Evolutionary conservation across 495 filamentous ascomycete genomes (phyloP), one percentile per base, ranked within the genome.

Genomic region (Tuber borchii): DNA sequence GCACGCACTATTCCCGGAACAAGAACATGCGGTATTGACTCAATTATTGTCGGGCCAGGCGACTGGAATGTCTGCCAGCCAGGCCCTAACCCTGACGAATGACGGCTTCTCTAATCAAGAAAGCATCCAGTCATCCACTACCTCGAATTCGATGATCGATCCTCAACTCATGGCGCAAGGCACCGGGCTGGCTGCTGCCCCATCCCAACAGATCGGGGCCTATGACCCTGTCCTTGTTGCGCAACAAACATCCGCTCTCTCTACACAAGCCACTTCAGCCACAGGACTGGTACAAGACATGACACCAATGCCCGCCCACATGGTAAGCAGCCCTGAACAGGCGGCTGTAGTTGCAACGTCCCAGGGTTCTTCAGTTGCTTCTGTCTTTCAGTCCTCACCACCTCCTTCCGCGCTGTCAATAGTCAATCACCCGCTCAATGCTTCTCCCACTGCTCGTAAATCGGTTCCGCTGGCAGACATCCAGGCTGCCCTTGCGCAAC

Each of bases 391-490:
- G 39, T 39, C 73, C 42, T 71, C 70, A 8, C 14, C 70, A 70
- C 31, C 22, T 10, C 12, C 74, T 68, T 51, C 61, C 22, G 45
- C 44, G 22, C 37, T 65, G 4, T 5, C 26, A 31, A 14, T 12
- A 19, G 26, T 34, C 26, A 6, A 65, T 65, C 16, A 65, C 14
- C 34, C 56, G 31, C 26, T 26, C 56, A 34, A 79, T 43, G 7
- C 61, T 34, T 44, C 42, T 40, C 39, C 77, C 1, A 76, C 78
- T 46, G 72, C 72, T 48, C 56, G 56, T 26, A 79, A 79, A 8
- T 68, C 73, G 9, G 78, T 79, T 31, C 78, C 78, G 71, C 68
- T 79, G 37, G 78, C 78, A 12, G 78, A 79, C 16, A 79, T 79
- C 34, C 78, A 79, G 20, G 78, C 78, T 22, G 78, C 78, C 39